Conservation (phyloP, 2,329 filamentous ascomycete species). For the Exserohilum turcica region DNA sequence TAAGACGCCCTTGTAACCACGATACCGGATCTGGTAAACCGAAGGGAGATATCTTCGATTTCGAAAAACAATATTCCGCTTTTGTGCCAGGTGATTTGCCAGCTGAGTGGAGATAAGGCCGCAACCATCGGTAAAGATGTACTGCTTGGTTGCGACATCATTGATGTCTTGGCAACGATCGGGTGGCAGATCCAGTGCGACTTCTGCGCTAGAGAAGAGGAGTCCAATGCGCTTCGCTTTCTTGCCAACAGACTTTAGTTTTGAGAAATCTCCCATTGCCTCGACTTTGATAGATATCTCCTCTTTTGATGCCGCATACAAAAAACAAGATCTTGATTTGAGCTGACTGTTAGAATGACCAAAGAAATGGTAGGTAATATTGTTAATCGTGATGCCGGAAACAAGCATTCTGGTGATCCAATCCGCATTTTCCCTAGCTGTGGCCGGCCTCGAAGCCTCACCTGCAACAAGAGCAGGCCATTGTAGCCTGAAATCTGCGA, state of each 20-base stretch:
- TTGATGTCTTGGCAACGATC: slow-evolving; percentile 48
- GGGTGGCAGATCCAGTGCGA: slow-evolving; percentile 39
- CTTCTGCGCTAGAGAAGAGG: slow-evolving; percentile 48
- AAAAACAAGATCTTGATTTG: slow-evolving; percentile 50
- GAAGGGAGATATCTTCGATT: slow-evolving; percentile 48
- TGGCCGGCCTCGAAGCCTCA: slow-evolving; percentile 27
- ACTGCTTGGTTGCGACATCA: slow-evolving; percentile 46
- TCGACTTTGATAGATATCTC: slow-evolving; percentile 45
- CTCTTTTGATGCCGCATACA: slow-evolving; percentile 45
- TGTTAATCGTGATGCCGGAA: slow-evolving; percentile 45
- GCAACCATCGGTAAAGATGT: slow-evolving; percentile 52
- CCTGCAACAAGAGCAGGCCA: slow-evolving; percentile 8
- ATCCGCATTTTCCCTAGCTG: slow-evolving; percentile 44
- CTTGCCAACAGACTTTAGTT: slow-evolving; percentile 52
- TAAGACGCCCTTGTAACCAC: slow-evolving; percentile 53
- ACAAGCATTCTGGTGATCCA: slow-evolving; percentile 46
- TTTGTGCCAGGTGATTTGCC: slow-evolving; percentile 42
- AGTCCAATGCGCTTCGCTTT: slow-evolving; percentile 52
- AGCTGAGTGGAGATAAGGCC: slow-evolving; percentile 46
- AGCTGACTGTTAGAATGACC: slow-evolving; percentile 54
- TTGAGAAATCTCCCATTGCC: slow-evolving; percentile 49
- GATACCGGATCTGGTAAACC: slow-evolving; percentile 52
- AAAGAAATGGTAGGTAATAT: slow-evolving; percentile 49
- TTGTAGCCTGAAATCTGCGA: slow-evolving; percentile 43
- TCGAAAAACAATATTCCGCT: slow-evolving; percentile 43